Conservation (phyloP, 805 yeast species). For the Kurtzmaniella fragi region DNA sequence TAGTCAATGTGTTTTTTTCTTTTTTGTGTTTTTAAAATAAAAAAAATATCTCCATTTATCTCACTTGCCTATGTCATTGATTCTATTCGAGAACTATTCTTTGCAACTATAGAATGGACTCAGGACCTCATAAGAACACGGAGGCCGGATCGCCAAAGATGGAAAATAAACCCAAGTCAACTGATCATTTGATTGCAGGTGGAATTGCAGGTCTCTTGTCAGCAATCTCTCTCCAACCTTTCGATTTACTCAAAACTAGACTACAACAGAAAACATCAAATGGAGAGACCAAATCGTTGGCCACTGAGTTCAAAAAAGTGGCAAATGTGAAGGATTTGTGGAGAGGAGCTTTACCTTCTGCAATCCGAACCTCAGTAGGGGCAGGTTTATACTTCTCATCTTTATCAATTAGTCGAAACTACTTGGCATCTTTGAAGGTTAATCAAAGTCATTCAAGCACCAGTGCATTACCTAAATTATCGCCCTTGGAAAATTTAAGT, state of each 20-base stretch:
- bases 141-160: background rate
- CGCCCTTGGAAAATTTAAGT: constrained; percentile 61
- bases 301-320: constrained; percentile 39
- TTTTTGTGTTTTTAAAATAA: too few species aligned
- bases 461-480: constrained; percentile 58
- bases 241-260: constrained; percentile 84
- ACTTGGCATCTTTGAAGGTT: constrained; percentile 33
- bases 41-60: too few species aligned
- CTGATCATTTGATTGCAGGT: constrained; percentile 69
- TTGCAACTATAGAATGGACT: too few species aligned
- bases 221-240: constrained; percentile 77
- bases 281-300: constrained; percentile 19
- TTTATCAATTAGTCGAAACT: constrained; percentile 56
- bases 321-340: constrained; percentile 54
- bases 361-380: constrained; percentile 84
- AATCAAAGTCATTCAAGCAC: background rate
- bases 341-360: constrained; percentile 93
- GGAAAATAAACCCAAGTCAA: constrained; percentile 7
- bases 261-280: constrained; percentile 46
- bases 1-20: too few species aligned
- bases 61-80: constrained; percentile 19
- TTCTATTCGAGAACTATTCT: too few species aligned
- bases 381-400: constrained; percentile 80
- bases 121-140: too few species aligned
- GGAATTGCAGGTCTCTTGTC: constrained; percentile 81